Evolutionary conservation across 1,284 basidiomycete genomes (phyloP).

Genomic region (Tilletia horrida): DNA sequence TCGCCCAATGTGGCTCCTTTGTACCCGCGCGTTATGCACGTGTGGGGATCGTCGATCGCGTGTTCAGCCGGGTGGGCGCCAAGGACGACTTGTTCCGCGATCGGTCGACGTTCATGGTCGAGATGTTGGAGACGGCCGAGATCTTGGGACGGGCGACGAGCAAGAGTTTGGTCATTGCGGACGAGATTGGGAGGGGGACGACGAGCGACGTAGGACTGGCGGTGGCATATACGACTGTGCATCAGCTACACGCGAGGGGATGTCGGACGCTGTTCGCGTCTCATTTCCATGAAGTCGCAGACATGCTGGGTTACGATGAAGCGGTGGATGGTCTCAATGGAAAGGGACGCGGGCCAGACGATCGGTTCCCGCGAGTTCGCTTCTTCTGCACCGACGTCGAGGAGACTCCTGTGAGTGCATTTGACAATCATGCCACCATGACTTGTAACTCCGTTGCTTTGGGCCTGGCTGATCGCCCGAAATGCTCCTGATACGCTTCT

Average conservation of each 20-base stretch:
- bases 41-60: slow-evolving; percentile 81
- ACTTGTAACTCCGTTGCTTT: too few species aligned
- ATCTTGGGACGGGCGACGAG: slow-evolving; percentile 66
- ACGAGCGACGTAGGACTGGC: slow-evolving; percentile 86
- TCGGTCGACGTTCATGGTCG: slow-evolving; percentile 82
- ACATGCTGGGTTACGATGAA: slow-evolving; percentile 60
- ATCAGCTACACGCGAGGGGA: slow-evolving; percentile 74
- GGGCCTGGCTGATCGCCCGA: too few species aligned
- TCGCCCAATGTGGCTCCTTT: slow-evolving; percentile 88
- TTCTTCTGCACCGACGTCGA: slow-evolving; percentile 88
- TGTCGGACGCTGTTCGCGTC: slow-evolving; percentile 90
- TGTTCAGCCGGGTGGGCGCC: slow-evolving; percentile 93
- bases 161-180: slow-evolving; percentile 44
- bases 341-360: background rate
- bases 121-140: slow-evolving; percentile 59
- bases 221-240: slow-evolving; percentile 84
- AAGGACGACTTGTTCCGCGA: slow-evolving; percentile 91
- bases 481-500: too few species aligned
- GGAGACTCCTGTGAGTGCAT: slow-evolving; percentile 65
- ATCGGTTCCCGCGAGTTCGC: slow-evolving; percentile 58
- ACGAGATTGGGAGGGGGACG: slow-evolving; percentile 89
- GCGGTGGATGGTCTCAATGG: slow-evolving; percentile 13
- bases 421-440: background rate
- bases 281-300: slow-evolving; percentile 89
- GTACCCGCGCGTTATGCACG: slow-evolving; percentile 78